Evolutionary conservation across 495 filamentous ascomycete species (phyloP).

Genomic region (Aspergillus avenaceus): DNA sequence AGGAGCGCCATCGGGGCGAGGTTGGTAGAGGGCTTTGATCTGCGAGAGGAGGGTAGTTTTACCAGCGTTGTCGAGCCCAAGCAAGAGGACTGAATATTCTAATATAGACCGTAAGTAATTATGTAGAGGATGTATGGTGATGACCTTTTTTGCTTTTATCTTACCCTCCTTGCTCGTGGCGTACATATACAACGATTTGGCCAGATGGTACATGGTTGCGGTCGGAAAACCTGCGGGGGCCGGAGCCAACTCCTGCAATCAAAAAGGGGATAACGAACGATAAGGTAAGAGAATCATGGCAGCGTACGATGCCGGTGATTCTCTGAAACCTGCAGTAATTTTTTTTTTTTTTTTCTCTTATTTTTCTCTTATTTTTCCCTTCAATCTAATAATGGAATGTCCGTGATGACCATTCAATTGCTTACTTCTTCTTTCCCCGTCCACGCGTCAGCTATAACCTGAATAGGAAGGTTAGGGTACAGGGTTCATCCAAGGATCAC

Average conservation of each 20-base stretch:
- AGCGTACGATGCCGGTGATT: constrained; percentile 3
- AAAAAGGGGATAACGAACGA: constrained; percentile 14
- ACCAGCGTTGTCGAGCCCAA: constrained; percentile 96
- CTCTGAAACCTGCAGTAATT: not conserved
- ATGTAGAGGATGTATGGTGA: not conserved
- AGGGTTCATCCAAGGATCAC: constrained; percentile 9
- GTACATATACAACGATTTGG: constrained; percentile 89
- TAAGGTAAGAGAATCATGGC: constrained; percentile 19
- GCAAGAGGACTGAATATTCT: constrained; percentile 97
- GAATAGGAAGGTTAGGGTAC: constrained; percentile 30
- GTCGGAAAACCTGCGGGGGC: constrained; percentile 9
- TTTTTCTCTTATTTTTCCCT: not conserved
- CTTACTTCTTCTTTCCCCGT: constrained; percentile 1
- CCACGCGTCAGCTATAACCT: constrained; percentile 25
- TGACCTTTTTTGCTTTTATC: not conserved
- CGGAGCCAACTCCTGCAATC: constrained; percentile 11
- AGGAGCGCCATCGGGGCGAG: constrained; percentile 52
- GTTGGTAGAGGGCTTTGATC: constrained; percentile 81
- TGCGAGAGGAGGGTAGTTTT: constrained; percentile 98
- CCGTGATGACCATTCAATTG: not conserved
- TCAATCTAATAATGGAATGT: not conserved
- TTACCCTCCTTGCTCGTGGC: constrained; percentile 92
- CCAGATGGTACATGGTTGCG: constrained; percentile 86
- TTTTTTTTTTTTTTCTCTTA: not conserved
- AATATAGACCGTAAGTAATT: not conserved